A percentile compares a stretch with the other conserved stretches of the same genome.
Conservation (phyloP, 441 rosid species). For the Populus hybrid region DNA sequence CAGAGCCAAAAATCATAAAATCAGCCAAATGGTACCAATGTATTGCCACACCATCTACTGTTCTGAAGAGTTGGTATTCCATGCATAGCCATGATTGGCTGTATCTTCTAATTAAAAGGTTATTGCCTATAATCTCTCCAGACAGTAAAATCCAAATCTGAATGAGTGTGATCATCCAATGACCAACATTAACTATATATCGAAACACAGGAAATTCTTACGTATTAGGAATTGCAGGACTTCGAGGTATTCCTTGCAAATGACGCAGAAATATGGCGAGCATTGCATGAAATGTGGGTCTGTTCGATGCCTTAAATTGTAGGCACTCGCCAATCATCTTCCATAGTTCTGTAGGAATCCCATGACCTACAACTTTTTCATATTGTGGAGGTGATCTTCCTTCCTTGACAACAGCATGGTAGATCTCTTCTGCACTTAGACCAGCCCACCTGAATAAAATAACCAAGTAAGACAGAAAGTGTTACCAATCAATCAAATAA, state of each 20-base stretch:
- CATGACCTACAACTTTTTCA: conserved; percentile 97
- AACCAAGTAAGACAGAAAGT: conserved; percentile 11
- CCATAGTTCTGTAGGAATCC: conserved; percentile 95
- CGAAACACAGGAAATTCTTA: neutral
- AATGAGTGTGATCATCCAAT: neutral
- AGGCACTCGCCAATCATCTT: conserved; percentile 99
- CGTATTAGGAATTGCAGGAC: conserved; percentile 83
- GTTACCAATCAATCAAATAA: conserved; percentile 7
- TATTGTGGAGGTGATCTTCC: conserved; percentile 94
- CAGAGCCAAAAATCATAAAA: neutral
- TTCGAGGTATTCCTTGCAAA: conserved; percentile 91
- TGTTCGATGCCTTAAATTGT: conserved; percentile 86
- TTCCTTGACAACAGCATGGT: conserved; percentile 83
- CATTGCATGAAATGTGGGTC: conserved; percentile 93
- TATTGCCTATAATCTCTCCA: neutral
- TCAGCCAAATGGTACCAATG: neutral
- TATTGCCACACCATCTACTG: neutral
- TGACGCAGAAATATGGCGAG: conserved; percentile 86
- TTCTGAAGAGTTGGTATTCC: neutral
- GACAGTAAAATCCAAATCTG: neutral
- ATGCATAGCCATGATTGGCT: neutral
- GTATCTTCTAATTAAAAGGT: neutral
- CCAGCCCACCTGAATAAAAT: conserved; percentile 83
- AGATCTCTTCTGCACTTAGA: conserved; percentile 89
- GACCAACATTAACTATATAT: neutral